A percentile compares a stretch with the other conserved stretches of the same genome.
Conservation (phyloP, 495 filamentous ascomycete genomes). For the Aspergillus baeticus region DNA sequence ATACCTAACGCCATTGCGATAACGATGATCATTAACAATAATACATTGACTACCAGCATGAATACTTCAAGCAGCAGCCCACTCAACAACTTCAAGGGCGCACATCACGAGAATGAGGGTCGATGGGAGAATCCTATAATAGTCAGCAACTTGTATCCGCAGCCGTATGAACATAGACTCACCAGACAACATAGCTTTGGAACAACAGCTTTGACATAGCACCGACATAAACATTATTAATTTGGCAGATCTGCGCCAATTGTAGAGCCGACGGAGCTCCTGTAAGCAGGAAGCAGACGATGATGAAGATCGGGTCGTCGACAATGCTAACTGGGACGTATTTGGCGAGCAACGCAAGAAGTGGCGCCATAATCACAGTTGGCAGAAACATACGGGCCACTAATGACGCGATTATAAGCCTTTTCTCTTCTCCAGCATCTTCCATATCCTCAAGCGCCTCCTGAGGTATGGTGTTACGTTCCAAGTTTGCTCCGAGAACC, state of each 20-base stretch:
- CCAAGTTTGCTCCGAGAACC: slow-evolving; percentile 93
- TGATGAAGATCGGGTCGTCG: slow-evolving; percentile 95
- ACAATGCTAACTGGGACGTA: slow-evolving; percentile 91
- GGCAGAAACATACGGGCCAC: slow-evolving; percentile 91
- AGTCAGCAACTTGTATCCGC: slow-evolving; percentile 26
- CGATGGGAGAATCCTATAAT: slow-evolving; percentile 81
- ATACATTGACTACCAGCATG: not conserved
- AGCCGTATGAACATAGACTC: slow-evolving; percentile 31
- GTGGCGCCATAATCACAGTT: slow-evolving; percentile 88
- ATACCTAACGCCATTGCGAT: not conserved
- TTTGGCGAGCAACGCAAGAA: slow-evolving; percentile 87
- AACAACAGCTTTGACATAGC: slow-evolving; percentile 92
- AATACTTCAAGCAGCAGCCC: slow-evolving; percentile 52
- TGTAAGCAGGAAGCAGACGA: slow-evolving; percentile 94
- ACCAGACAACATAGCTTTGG: slow-evolving; percentile 97
- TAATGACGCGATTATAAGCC: slow-evolving; percentile 80
- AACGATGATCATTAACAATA: not conserved
- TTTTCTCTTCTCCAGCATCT: slow-evolving; percentile 66
- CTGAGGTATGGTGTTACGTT: slow-evolving; percentile 64
- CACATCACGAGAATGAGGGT: slow-evolving; percentile 88
- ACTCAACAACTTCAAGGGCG: slow-evolving; percentile 90
- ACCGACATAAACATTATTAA: slow-evolving; percentile 91
- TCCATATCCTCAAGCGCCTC: slow-evolving; percentile 54
- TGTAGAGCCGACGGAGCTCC: slow-evolving; percentile 94
- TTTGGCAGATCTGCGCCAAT: slow-evolving; percentile 96